phyloP scores from a whole-genome alignment of 768 basidiomycete species.

The Lactarius pseudohatsudake region DNA sequence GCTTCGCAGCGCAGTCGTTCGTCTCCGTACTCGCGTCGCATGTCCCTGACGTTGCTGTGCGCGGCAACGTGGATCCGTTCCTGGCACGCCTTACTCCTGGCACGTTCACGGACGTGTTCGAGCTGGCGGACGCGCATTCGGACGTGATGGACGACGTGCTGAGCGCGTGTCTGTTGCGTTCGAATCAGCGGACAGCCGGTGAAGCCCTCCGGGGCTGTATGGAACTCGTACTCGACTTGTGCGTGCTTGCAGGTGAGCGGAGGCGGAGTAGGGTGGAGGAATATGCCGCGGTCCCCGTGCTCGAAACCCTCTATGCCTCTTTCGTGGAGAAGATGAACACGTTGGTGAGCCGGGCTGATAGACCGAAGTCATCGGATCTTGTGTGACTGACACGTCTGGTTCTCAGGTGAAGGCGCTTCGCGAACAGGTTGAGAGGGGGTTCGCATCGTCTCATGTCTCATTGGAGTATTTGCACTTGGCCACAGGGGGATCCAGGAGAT shows the following conservation, averaged over 20 bases:
- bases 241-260: constrained; percentile 62
- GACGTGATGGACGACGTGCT: constrained; percentile 70
- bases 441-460: constrained; percentile 25
- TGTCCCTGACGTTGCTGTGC: constrained; percentile 78
- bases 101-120: constrained; percentile 69
- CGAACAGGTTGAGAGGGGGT: constrained; percentile 53
- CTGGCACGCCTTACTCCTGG: constrained; percentile 35
- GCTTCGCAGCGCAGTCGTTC: constrained; percentile 74
- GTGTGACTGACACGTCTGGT: constrained; percentile 24
- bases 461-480: constrained; percentile 28
- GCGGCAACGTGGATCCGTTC: constrained; percentile 74
- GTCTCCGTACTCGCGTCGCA: constrained; percentile 66
- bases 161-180: constrained; percentile 69
- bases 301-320: constrained; percentile 53
- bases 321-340: constrained; percentile 57
- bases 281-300: constrained; percentile 56
- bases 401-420: constrained; percentile 56
- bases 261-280: constrained; percentile 56
- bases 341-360: constrained; percentile 47
- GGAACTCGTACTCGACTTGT: constrained; percentile 66
- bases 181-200: constrained; percentile 62
- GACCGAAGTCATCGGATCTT: background rate
- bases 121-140: constrained; percentile 67
- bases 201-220: constrained; percentile 63
- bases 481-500: constrained; percentile 11